These are phyloP conservation scores for Capronia epimyces DNA, from an alignment of 2,329 filamentous ascomycete species.

Conservation along the genomic window DNA sequence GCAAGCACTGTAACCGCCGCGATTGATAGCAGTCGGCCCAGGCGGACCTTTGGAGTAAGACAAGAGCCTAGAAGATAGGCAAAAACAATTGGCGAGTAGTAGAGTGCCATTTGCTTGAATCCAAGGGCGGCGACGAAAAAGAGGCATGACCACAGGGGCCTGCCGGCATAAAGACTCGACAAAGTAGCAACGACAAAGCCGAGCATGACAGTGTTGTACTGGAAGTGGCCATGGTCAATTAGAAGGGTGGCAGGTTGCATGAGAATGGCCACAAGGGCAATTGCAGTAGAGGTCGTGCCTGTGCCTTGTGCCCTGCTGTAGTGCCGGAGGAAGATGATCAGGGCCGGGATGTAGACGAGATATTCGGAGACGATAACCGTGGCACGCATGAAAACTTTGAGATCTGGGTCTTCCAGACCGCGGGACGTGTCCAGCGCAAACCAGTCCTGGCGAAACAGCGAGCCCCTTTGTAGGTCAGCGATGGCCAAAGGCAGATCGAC, in stretches of 20 bases:
- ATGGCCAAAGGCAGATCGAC: constrained; percentile 18
- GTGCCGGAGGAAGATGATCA: constrained; percentile 77
- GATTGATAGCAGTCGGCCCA: constrained; percentile 66
- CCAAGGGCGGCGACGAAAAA: constrained; percentile 93
- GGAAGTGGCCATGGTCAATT: constrained; percentile 92
- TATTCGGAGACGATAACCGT: constrained; percentile 90
- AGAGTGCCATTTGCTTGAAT: constrained; percentile 99
- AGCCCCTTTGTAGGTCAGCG: constrained; percentile 50
- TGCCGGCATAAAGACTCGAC: constrained; percentile 79
- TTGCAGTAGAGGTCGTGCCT: constrained; percentile 72
- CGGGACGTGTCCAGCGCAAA: constrained; percentile 80
- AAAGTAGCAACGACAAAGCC: constrained; percentile 81
- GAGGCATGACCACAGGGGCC: constrained; percentile 80
- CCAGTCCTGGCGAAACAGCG: constrained; percentile 73
- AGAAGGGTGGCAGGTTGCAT: constrained; percentile 88
- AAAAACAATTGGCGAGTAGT: constrained; percentile 91
- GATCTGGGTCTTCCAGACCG: constrained; percentile 66
- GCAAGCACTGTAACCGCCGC: constrained; percentile 65
- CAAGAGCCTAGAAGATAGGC: constrained; percentile 85
- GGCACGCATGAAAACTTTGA: constrained; percentile 95
- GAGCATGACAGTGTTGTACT: constrained; percentile 98
- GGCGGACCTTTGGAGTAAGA: constrained; percentile 65
- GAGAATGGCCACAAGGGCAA: constrained; percentile 82
- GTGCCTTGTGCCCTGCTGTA: constrained; percentile 71
- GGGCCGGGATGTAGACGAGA: constrained; percentile 77